Percentiles rank a stretch among this genome's conserved stretches.
phyloP scores from a whole-genome alignment of 2,329 filamentous ascomycete species.

The Exophiala xenobiotica region DNA sequence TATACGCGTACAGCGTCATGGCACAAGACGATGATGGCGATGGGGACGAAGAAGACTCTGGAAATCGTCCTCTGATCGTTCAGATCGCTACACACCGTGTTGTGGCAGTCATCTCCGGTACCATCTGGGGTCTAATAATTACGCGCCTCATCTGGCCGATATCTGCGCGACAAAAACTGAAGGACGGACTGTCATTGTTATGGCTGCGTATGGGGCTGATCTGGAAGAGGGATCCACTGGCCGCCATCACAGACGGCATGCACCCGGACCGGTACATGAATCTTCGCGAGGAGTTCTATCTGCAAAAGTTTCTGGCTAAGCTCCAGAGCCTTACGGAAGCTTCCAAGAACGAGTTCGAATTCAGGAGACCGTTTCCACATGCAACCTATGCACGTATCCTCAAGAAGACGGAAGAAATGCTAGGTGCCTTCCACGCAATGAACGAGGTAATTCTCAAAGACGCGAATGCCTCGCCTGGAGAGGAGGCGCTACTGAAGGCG shows the following conservation, averaged over 20 bases:
- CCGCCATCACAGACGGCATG: constrained; percentile 64
- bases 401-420: constrained; percentile 74
- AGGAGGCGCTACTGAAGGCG: constrained; percentile 75
- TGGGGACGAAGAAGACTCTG: constrained; percentile 82
- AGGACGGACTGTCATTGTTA: constrained; percentile 83
- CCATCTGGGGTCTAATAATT: constrained; percentile 87
- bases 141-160: constrained; percentile 93
- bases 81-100: constrained; percentile 88
- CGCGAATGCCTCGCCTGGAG: constrained; percentile 70
- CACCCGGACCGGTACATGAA: constrained; percentile 71
- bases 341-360: constrained; percentile 82
- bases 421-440: constrained; percentile 96
- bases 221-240: constrained; percentile 90
- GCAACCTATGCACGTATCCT: constrained; percentile 72
- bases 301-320: constrained; percentile 74
- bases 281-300: constrained; percentile 79
- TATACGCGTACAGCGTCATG: constrained; percentile 90
- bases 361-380: constrained; percentile 81
- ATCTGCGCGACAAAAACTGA: constrained; percentile 81
- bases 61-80: constrained; percentile 76
- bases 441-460: constrained; percentile 86
- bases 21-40: constrained; percentile 71
- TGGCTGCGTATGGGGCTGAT: constrained; percentile 94
- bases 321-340: constrained; percentile 71
- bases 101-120: constrained; percentile 79